These are phyloP conservation scores for Panus rudis DNA, from an alignment of 768 basidiomycete species.

Conservation along the genomic window DNA sequence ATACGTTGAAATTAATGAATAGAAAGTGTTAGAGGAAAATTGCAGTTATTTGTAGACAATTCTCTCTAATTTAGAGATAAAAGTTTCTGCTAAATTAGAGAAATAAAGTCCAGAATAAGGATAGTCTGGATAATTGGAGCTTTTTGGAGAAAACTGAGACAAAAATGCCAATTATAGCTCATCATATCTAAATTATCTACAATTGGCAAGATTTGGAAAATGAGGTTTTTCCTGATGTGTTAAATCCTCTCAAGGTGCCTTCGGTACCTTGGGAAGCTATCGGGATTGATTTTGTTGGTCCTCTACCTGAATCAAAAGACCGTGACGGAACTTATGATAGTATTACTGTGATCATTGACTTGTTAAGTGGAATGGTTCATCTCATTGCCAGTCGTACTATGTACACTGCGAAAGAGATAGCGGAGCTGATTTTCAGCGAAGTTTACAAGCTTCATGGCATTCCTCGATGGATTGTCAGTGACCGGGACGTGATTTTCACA, in stretches of 20 bases:
- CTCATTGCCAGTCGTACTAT: slow-evolving; percentile 22
- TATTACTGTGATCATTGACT: slow-evolving; percentile 21
- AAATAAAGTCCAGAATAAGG: no score
- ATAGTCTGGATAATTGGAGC: no score
- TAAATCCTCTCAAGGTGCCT: slow-evolving; percentile 19
- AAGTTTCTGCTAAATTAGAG: no score
- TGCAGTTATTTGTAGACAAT: no score
- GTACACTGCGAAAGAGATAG: slow-evolving; percentile 28
- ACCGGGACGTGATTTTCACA: slow-evolving; percentile 36
- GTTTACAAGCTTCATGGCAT: slow-evolving; percentile 34
- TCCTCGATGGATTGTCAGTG: slow-evolving; percentile 31
- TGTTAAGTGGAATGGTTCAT: slow-evolving; percentile 18
- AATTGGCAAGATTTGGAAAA: no score
- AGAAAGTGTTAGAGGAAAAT: no score
- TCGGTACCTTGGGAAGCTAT: slow-evolving; percentile 21
- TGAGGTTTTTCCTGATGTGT: no score
- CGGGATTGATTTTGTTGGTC: slow-evolving; percentile 23
- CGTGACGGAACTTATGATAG: slow-evolving; percentile 17
- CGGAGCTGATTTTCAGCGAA: slow-evolving; percentile 27
- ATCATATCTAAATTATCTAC: no score
- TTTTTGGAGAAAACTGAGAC: no score
- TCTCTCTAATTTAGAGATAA: no score
- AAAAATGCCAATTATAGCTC: no score
- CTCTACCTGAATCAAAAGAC: slow-evolving; percentile 17
- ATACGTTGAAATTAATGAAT: no score